Conservation (phyloP, 768 basidiomycete genomes). For the Cystobasidium tubakii region DNA sequence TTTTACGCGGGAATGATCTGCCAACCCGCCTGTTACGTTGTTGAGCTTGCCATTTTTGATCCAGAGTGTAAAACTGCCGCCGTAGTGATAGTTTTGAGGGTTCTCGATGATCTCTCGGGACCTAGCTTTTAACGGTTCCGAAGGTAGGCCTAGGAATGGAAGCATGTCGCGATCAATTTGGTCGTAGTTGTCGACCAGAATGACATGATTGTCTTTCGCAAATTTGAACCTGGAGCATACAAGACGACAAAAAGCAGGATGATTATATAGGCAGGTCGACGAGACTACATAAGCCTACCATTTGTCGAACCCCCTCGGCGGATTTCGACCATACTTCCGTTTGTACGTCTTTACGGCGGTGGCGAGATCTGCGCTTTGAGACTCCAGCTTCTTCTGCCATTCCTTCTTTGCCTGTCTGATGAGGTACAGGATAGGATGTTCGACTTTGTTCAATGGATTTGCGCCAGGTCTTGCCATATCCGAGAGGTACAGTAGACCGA, state of each 20-base stretch:
- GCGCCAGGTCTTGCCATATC: constrained; percentile 31
- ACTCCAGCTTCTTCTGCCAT: constrained; percentile 40
- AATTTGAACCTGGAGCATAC: constrained; percentile 31
- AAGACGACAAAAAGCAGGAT: not conserved
- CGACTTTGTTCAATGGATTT: constrained; percentile 14
- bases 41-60: constrained; percentile 25
- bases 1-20: not conserved
- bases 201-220: constrained; percentile 35
- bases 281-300: constrained; percentile 37
- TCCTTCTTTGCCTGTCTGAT: constrained; percentile 35
- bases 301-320: constrained; percentile 46
- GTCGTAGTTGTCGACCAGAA: constrained; percentile 45
- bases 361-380: constrained; percentile 43
- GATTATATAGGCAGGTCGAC: not conserved
- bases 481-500: constrained; percentile 23
- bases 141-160: constrained; percentile 40
- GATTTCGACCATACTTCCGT: constrained; percentile 40
- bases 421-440: constrained; percentile 45
- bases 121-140: constrained; percentile 23
- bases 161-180: constrained; percentile 43
- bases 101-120: constrained; percentile 32
- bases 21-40: constrained; percentile 26
- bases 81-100: constrained; percentile 26
- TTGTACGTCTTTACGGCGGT: constrained; percentile 42
- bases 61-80: constrained; percentile 34